A percentile compares a stretch with the other conserved stretches of the same genome.
These are phyloP conservation scores for Zizania palustris DNA, from an alignment of 202 grass and related monocot species.

Conservation along the genomic window DNA sequence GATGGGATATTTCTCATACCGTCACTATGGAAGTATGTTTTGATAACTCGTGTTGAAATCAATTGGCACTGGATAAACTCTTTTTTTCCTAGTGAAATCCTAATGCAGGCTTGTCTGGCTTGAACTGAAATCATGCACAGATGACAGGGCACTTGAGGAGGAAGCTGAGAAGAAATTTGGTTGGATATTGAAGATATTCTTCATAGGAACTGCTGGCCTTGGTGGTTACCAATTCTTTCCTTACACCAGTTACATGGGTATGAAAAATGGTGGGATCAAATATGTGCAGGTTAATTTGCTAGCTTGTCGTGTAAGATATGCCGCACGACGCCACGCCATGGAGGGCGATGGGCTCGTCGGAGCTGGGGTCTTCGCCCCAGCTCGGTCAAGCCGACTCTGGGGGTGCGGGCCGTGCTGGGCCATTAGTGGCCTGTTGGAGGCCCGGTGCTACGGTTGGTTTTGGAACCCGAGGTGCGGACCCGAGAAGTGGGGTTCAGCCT, in stretches of 20 bases:
- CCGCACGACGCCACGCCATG: too few species aligned
- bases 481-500: too few species aligned
- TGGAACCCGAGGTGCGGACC: too few species aligned
- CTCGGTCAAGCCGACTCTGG: too few species aligned
- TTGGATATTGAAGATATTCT: slow-evolving; percentile 91
- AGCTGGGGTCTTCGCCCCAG: too few species aligned
- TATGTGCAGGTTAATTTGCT: too few species aligned
- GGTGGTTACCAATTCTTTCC: slow-evolving; percentile 92
- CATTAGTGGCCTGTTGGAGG: too few species aligned
- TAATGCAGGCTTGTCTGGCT: slow-evolving; percentile 12
- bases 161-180: slow-evolving; percentile 86
- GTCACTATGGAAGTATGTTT: slow-evolving; percentile 3
- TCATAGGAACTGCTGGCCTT: slow-evolving; percentile 73
- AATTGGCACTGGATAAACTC: background rate
- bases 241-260: slow-evolving; percentile 70
- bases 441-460: too few species aligned
- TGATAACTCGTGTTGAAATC: background rate
- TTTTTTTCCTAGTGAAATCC: background rate
- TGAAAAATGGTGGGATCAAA: too few species aligned
- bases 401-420: too few species aligned
- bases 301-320: too few species aligned
- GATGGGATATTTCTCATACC: background rate
- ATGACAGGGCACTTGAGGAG: slow-evolving; percentile 84
- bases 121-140: slow-evolving; percentile 46
- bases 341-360: too few species aligned